Conservation (phyloP, 331 rosid genomes). For the Ulmus americana region DNA sequence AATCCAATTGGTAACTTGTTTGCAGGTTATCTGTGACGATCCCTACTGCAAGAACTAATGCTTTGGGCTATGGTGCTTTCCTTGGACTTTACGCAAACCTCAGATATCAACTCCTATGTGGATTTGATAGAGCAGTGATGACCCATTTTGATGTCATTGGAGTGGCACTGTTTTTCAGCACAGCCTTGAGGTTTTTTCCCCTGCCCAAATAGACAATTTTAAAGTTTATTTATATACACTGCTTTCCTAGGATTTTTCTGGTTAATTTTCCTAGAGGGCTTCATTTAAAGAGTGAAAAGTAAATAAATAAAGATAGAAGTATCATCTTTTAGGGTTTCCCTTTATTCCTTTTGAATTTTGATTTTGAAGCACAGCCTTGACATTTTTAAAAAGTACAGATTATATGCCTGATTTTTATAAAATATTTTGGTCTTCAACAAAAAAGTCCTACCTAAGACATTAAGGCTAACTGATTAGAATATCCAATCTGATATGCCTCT, state of each 20-base stretch:
- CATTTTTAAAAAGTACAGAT: background rate
- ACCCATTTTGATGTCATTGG: conserved; percentile 86
- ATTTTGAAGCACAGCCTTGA: background rate
- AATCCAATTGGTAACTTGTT: conserved; percentile 21
- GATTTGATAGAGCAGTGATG: conserved; percentile 72
- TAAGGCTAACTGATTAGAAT: too few relatives aligned
- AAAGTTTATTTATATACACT: background rate
- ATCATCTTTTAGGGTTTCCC: too few relatives aligned
- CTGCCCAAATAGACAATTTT: background rate
- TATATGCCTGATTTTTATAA: too few relatives aligned
- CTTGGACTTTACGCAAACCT: conserved; percentile 86
- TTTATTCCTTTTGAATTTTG: background rate
- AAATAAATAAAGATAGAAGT: too few relatives aligned
- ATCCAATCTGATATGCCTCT: too few relatives aligned
- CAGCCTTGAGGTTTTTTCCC: conserved; percentile 58
- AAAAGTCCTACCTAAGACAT: too few relatives aligned
- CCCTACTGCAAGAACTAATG: conserved; percentile 65
- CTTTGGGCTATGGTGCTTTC: conserved; percentile 87
- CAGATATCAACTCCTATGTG: conserved; percentile 80
- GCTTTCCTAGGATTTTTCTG: background rate
- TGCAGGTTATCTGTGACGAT: conserved; percentile 75
- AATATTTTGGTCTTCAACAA: too few relatives aligned
- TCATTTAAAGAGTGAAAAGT: too few relatives aligned
- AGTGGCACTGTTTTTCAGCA: conserved; percentile 70
- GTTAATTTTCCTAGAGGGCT: background rate